Evolutionary conservation across 768 basidiomycete genomes (phyloP).

Genomic region (Tricholoma flavovirens): DNA sequence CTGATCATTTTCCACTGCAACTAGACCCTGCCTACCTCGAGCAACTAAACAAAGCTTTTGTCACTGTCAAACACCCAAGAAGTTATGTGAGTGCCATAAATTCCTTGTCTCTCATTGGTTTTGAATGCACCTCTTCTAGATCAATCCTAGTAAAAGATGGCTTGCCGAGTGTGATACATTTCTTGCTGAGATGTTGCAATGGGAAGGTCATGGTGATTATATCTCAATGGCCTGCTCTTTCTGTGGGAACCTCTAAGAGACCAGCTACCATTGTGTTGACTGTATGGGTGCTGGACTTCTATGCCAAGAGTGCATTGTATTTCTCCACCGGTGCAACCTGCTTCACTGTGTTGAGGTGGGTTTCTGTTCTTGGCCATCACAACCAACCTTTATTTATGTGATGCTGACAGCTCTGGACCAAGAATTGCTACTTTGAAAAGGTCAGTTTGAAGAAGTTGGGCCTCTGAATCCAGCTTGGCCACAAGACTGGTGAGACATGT

Average conservation of each 20-base stretch:
- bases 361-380: background rate
- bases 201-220: constrained; percentile 5
- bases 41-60: background rate
- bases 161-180: background rate
- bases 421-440: background rate
- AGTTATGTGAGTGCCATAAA: background rate
- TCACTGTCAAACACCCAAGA: background rate
- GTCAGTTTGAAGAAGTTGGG: constrained; percentile 2
- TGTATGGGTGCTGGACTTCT: constrained; percentile 3
- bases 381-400: background rate
- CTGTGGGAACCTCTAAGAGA: background rate
- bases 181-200: constrained; percentile 2
- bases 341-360: constrained; percentile 3
- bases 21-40: background rate
- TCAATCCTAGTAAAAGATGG: background rate
- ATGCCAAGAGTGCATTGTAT: background rate
- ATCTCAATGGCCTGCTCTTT: background rate
- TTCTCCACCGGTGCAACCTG: background rate
- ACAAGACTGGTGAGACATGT: constrained; percentile 8
- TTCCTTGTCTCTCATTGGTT: background rate
- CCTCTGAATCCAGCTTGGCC: constrained; percentile 3
- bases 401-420: background rate
- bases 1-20: background rate
- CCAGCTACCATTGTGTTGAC: background rate
- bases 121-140: background rate